phyloP scores from a whole-genome alignment of 1,284 basidiomycete species.

The Moesziomyces antarcticus region DNA sequence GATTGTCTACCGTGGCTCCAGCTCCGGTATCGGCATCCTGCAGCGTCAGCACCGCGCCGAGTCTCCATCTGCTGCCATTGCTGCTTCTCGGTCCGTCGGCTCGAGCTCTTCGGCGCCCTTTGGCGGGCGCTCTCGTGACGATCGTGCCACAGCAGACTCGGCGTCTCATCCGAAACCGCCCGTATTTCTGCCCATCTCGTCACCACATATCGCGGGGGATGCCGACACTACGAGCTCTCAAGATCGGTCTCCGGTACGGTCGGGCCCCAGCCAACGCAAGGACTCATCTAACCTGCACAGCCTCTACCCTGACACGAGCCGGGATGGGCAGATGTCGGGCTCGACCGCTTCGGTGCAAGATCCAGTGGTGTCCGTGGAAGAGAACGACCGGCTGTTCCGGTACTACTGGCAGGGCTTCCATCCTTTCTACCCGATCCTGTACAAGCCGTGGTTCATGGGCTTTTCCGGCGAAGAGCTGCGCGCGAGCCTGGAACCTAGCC shows the following conservation, averaged over 20 bases:
- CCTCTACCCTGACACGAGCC: slow-evolving; percentile 21
- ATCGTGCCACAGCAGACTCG: slow-evolving; percentile 8
- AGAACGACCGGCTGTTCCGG: slow-evolving; percentile 47
- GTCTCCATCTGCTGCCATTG: slow-evolving; percentile 17
- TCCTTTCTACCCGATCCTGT: slow-evolving; percentile 61
- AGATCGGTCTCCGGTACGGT: slow-evolving; percentile 27
- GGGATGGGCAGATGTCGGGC: slow-evolving; percentile 9
- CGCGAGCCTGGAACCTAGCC: slow-evolving; percentile 38
- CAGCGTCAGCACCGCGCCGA: slow-evolving; percentile 47
- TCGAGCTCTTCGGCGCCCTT: slow-evolving; percentile 34
- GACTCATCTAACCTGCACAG: slow-evolving; percentile 11
- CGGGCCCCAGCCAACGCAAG: slow-evolving; percentile 7
- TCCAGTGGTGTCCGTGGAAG: slow-evolving; percentile 41
- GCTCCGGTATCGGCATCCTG: slow-evolving; percentile 58
- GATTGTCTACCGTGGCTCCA: slow-evolving; percentile 57
- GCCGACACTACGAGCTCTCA: slow-evolving; percentile 30
- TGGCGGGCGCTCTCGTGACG: slow-evolving; percentile 18
- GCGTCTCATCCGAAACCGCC: slow-evolving; percentile 14
- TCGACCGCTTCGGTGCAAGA: slow-evolving; percentile 11
- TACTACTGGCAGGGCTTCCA: slow-evolving; percentile 62
- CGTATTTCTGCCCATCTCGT: slow-evolving; percentile 38
- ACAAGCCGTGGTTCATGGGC: slow-evolving; percentile 55
- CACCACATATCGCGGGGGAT: slow-evolving; percentile 29
- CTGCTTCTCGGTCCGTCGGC: slow-evolving; percentile 15
- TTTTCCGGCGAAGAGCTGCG: slow-evolving; percentile 48